Evolutionary conservation across 192 early-diverging fungal species (phyloP), one percentile per base, ranked within the genome.

Genomic region (Coemansia sp.): DNA sequence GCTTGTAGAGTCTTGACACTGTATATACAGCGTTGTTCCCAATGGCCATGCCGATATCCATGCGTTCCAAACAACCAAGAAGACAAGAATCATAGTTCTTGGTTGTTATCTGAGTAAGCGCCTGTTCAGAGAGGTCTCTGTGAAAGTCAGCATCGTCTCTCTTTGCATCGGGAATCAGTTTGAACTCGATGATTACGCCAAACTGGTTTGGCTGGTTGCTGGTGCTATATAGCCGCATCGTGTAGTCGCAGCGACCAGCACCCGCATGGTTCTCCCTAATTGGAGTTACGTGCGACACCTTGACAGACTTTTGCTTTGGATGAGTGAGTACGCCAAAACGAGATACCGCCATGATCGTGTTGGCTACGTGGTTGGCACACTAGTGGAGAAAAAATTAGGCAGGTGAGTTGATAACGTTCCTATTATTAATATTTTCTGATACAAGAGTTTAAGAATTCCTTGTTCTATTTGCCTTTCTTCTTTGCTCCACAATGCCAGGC

Each of bases 1-100:
- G 47, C 47, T 49, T 49, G 39, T 65, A 69, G 16, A 73, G 61
- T 26, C 55, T 57, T 13, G 58, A 43, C 18, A 40, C 18, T 2
- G 63, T 56, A n/a, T 70, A 37, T 2, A 69, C 77, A 0, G 63
- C 71, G 22, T 61, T 73, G 61, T 73, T 71, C 6, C 71, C 71
- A 18, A 78, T 78, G 22, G 77, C 71, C 49, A 78, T 69, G 15
- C 71, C 71, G 18, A 73, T 61, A 60, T 78, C 77, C 61, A 73
- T 60, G 49, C 77, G 77, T 57, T 71, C 71, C 0, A 70, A 58
- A 16, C 77, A 78, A 0, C 77, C 68, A 21, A 55, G 15, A 21
- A 78, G 43, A n/a, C 66, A 72, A 0, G 71, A 12, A 32, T 62
- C 52, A 49, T 77, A 72, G 43, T 71, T 68, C 21, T 65, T 65